These are phyloP conservation scores for Lepidopterella palustris DNA, from an alignment of 495 filamentous ascomycete species.

Conservation along the genomic window DNA sequence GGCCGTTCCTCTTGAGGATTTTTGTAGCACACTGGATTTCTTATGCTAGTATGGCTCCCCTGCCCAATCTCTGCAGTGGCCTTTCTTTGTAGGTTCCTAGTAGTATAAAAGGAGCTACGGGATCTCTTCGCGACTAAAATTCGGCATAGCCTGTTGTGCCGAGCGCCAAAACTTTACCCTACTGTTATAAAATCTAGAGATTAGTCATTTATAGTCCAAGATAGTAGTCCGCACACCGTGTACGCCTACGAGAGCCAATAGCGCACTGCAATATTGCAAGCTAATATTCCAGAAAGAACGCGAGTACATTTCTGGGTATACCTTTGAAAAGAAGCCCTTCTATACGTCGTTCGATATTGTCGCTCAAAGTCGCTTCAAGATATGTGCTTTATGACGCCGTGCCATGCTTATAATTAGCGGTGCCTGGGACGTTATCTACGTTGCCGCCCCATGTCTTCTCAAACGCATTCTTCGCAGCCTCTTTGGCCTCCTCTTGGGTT, in stretches of 20 bases:
- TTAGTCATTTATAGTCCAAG: not conserved
- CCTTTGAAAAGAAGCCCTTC: too few species aligned
- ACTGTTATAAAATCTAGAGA: not conserved
- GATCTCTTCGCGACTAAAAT: not conserved
- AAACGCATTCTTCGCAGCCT: conserved; percentile 1
- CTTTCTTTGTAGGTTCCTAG: too few species aligned
- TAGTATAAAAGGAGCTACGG: not conserved
- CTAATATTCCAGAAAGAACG: too few species aligned
- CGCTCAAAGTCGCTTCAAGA: not conserved
- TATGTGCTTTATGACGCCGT: not conserved
- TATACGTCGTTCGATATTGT: too few species aligned
- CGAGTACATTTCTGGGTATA: too few species aligned
- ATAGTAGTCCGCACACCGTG: too few species aligned
- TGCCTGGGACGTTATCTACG: conserved; percentile 1
- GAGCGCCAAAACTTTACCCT: not conserved
- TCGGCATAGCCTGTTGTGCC: not conserved
- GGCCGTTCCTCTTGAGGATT: not conserved
- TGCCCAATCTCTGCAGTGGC: too few species aligned
- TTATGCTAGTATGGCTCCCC: too few species aligned
- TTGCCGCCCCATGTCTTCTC: conserved; percentile 1
- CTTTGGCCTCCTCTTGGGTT: not conserved
- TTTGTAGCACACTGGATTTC: not conserved
- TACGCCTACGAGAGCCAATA: too few species aligned
- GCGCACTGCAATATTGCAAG: too few species aligned
- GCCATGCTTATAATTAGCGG: not conserved